These are phyloP conservation scores for Diplodia mutila DNA, from an alignment of 2,329 filamentous ascomycete genomes.

Conservation along the genomic window DNA sequence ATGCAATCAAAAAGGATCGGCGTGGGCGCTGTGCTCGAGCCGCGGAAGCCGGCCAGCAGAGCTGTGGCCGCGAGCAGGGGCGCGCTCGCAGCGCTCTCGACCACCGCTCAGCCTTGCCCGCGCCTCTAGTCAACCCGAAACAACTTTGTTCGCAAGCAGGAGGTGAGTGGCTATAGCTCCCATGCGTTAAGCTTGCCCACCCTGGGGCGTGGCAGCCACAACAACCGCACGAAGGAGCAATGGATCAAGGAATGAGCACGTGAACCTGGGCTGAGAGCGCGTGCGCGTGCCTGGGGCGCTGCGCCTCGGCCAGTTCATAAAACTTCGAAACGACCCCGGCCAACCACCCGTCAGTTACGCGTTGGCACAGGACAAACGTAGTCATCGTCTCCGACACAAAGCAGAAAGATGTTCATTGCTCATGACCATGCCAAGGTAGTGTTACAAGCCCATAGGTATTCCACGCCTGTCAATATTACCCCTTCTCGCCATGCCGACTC, in stretches of 20 bases:
- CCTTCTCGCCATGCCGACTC: background rate
- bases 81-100: background rate
- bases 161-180: background rate
- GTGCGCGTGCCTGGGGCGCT: too few species aligned
- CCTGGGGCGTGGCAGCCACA: background rate
- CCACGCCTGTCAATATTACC: background rate
- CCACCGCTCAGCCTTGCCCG: slow-evolving; percentile 18
- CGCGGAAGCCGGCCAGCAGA: slow-evolving; percentile 1
- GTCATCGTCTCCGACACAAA: slow-evolving; percentile 4
- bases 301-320: slow-evolving; percentile 22
- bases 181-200: background rate
- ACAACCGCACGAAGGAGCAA: background rate
- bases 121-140: slow-evolving; percentile 4
- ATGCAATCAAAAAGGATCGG: slow-evolving; percentile 16
- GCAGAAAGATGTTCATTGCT: slow-evolving; percentile 19
- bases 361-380: background rate
- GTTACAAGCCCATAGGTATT: background rate
- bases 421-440: slow-evolving; percentile 8
- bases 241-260: background rate
- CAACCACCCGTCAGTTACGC: slow-evolving; percentile 8
- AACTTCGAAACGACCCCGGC: slow-evolving; percentile 18
- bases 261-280: background rate
- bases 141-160: background rate
- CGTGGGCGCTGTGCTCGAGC: slow-evolving; percentile 11
- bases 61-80: slow-evolving; percentile 3